phyloP scores from a whole-genome alignment of 2,329 filamentous ascomycete genomes.

The Talaromyces verruculosus region DNA sequence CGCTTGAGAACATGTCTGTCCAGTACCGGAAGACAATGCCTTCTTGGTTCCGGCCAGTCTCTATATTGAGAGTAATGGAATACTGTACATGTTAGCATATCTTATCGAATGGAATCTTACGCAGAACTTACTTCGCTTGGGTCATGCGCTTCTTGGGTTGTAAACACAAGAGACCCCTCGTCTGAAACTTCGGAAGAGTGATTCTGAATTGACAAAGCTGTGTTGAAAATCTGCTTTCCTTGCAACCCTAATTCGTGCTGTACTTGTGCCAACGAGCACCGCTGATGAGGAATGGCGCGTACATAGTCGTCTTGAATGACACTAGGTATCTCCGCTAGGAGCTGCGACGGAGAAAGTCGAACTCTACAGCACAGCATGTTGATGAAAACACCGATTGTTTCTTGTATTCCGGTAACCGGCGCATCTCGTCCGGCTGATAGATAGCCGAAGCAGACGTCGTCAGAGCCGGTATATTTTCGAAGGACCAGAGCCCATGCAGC shows the following conservation, averaged over 20 bases:
- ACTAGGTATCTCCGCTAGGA: slow-evolving; percentile 44
- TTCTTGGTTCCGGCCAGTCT: slow-evolving; percentile 37
- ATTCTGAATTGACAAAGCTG: slow-evolving; percentile 44
- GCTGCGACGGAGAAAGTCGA: slow-evolving; percentile 35
- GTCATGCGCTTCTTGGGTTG: slow-evolving; percentile 36
- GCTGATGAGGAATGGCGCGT: slow-evolving; percentile 50
- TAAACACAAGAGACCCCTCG: slow-evolving; percentile 33
- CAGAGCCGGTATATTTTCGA: slow-evolving; percentile 32
- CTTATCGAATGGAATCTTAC: neutral
- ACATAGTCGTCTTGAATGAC: slow-evolving; percentile 50
- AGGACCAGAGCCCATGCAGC: slow-evolving; percentile 44
- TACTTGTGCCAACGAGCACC: slow-evolving; percentile 51
- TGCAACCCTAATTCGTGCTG: slow-evolving; percentile 43
- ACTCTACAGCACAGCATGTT: slow-evolving; percentile 57
- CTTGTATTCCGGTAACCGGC: slow-evolving; percentile 47
- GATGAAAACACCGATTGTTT: slow-evolving; percentile 53
- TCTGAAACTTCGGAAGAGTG: slow-evolving; percentile 29
- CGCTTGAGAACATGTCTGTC: slow-evolving; percentile 40
- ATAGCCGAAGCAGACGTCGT: slow-evolving; percentile 46
- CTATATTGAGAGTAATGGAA: slow-evolving; percentile 41
- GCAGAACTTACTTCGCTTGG: slow-evolving; percentile 35
- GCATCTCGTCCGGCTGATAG: slow-evolving; percentile 46
- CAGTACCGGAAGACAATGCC: slow-evolving; percentile 43
- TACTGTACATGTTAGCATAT: slow-evolving; percentile 27
- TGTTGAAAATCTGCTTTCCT: slow-evolving; percentile 43